Evolutionary conservation across 108 stramenopile species (phyloP).

Genomic region (Conticribra weissflogii): DNA sequence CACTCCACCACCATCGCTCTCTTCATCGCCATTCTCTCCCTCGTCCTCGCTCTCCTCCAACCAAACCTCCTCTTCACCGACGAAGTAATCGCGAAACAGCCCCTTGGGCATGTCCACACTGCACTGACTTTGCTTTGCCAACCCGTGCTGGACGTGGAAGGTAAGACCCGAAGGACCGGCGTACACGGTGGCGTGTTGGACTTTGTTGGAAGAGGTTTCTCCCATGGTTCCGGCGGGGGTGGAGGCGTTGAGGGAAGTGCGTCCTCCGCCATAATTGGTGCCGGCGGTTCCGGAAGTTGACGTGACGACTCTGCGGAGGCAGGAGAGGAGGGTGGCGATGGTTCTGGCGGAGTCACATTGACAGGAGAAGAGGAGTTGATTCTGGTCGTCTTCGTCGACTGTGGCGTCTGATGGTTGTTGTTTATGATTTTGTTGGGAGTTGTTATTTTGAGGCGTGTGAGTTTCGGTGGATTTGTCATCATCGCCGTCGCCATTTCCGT

Average conservation of each 20-base stretch:
- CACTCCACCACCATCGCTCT: not conserved
- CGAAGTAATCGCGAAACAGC: conserved; percentile 67
- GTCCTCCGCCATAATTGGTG: too few relatives aligned
- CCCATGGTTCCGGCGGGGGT: too few relatives aligned
- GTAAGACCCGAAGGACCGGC: conserved; percentile 54
- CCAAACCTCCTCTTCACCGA: conserved; percentile 56
- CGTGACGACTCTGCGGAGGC: conserved; percentile 52
- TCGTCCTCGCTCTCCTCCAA: conserved; percentile 35
- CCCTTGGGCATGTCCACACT: conserved; percentile 64
- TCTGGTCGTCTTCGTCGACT: not conserved
- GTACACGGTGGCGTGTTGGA: conserved; percentile 67
- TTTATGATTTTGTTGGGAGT: not conserved
- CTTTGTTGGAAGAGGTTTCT: conserved; percentile 31
- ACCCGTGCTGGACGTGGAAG: conserved; percentile 65
- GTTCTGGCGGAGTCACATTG: conserved; percentile 61
- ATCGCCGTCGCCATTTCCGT: not conserved
- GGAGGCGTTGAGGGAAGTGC: too few relatives aligned
- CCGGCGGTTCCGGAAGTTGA: too few relatives aligned
- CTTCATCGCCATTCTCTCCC: conserved; percentile 10
- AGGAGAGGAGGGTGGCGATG: conserved; percentile 61
- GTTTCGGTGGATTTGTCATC: not conserved
- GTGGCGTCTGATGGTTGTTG: not conserved
- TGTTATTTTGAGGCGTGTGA: not conserved
- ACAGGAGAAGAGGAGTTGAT: conserved; percentile 51
- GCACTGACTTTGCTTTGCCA: conserved; percentile 60